Evolutionary conservation across 2,329 filamentous ascomycete species (phyloP), one percentile per base, ranked within the genome.

Genomic region (Paecilomyces dactylethromorphus): DNA sequence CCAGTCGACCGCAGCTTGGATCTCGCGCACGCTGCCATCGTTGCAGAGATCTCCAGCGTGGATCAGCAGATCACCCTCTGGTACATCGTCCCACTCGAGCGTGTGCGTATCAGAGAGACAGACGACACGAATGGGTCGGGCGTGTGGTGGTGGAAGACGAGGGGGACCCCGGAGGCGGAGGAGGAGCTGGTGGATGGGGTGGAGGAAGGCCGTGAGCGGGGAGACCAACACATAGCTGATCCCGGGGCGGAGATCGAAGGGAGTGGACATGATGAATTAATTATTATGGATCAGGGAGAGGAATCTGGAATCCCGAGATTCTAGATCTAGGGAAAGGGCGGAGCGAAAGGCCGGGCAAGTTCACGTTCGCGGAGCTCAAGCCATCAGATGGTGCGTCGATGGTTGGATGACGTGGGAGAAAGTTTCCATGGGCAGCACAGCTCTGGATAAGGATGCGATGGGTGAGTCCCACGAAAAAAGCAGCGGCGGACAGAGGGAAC

Each of bases 51-150:
- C 93, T 39, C 93, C 93, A 1, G 91, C 90, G 70, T 97, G 93
- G 66, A 97, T 89, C 54, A 97, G 83, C 22, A 97, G 80, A 72
- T 97, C 92, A 58, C 92, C 92, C 10, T 82, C 75, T 0, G 92
- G 91, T 2, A 77, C 62, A 33, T 73, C 66, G 12, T 60, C 50
- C 63, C 71, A 73, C 64, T 72, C 64, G 0, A 95, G 80, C n/a
- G 79, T 66, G 76, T 97, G 93, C 0, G 93, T 97, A 76, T 97
- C 93, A 10, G 91, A 93, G 63, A 97, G 85, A 75, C 91, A 96
- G 63, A 97, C 90, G 26, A 97, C 82, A 60, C 87, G 86, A 69
- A 97, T 84, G 6, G 84, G 76, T 0, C 77, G 78, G 58, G 70
- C 64, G 51, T 80, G 77, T 32, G 78, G 78, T 1, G 85, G 81